phyloP scores from a whole-genome alignment of 495 filamentous ascomycete species.

The Xylaria acuta region DNA sequence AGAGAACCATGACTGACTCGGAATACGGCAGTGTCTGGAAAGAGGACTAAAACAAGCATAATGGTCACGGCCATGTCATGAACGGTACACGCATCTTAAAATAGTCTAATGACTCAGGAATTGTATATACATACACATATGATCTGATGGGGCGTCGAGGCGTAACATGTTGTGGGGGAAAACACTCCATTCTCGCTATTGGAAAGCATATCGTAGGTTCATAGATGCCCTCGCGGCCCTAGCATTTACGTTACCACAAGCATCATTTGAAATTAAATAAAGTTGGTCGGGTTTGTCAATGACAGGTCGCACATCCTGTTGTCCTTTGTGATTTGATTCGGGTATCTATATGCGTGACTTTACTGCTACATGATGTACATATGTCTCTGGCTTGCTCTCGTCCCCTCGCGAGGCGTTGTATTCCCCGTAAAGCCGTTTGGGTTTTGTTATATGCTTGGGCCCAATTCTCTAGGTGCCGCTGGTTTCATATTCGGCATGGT shows the following conservation, averaged over 20 bases:
- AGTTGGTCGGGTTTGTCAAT: background rate
- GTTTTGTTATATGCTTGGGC: background rate
- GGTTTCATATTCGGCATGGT: background rate
- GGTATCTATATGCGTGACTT: constrained; percentile 7
- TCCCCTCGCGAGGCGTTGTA: background rate
- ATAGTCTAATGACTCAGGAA: constrained; percentile 1
- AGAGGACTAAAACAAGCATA: constrained; percentile 13
- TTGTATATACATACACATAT: constrained; percentile 5
- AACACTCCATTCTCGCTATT: constrained; percentile 6
- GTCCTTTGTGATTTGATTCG: background rate
- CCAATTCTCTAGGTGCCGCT: background rate
- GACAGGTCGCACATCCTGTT: background rate
- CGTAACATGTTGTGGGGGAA: background rate
- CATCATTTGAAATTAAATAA: background rate
- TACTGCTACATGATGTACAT: background rate
- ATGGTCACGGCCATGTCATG: background rate
- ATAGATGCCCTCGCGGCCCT: background rate
- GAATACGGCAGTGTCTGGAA: constrained; percentile 24
- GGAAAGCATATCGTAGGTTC: constrained; percentile 5
- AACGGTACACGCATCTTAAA: constrained; percentile 1
- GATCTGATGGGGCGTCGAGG: constrained; percentile 12
- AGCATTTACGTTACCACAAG: background rate
- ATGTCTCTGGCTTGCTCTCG: background rate
- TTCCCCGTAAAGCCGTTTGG: background rate
- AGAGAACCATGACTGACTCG: constrained; percentile 8